A percentile compares a stretch with the other conserved stretches of the same genome.
phyloP scores from a whole-genome alignment of 345 rosid species.

The Adansonia digitata region DNA sequence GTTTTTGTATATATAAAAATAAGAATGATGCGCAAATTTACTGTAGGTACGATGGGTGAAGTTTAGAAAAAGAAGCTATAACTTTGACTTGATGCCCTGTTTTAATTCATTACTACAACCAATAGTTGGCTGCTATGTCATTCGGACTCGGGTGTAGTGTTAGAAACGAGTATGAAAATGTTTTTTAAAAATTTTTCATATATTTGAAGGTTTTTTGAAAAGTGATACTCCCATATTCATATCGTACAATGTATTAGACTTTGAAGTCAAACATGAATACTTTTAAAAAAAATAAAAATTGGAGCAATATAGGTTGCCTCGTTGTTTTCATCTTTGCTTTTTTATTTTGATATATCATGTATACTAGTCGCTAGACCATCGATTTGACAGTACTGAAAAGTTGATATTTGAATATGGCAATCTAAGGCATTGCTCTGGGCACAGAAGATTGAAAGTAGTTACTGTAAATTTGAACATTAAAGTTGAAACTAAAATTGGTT shows the following conservation, averaged over 20 bases:
- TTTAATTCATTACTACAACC: not conserved
- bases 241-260: too few relatives aligned
- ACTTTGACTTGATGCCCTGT: not conserved
- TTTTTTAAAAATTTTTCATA: too few relatives aligned
- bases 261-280: too few relatives aligned
- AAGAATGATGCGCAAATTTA: not conserved
- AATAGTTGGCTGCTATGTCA: not conserved
- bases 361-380: not conserved
- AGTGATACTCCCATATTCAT: too few relatives aligned
- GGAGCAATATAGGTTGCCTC: too few relatives aligned
- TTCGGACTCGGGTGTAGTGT: too few relatives aligned
- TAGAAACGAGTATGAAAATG: too few relatives aligned
- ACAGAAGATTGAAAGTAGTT: not conserved
- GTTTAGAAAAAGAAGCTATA: not conserved
- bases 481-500: not conserved
- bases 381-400: not conserved
- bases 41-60: not conserved
- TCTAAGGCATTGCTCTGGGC: not conserved
- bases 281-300: too few relatives aligned
- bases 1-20: not conserved
- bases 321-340: too few relatives aligned
- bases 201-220: too few relatives aligned
- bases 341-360: too few relatives aligned
- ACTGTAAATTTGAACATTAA: not conserved
- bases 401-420: not conserved